Evolutionary conservation across 306 rosid genomes (phyloP).

Genomic region (Cercis canadensis): DNA sequence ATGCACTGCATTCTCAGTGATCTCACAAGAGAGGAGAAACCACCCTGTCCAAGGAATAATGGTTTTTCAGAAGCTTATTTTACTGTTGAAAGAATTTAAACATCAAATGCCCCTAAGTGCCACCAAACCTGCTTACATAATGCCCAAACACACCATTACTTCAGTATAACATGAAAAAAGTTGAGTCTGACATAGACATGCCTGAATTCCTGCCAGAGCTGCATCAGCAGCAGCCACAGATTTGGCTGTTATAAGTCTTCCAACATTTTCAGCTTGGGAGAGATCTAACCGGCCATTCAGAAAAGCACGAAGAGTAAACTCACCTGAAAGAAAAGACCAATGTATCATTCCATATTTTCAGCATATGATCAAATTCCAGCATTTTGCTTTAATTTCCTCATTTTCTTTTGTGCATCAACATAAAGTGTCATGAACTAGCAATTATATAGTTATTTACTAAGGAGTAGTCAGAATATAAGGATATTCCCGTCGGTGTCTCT

Average conservation of each 20-base stretch:
- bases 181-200: slow-evolving; percentile 37
- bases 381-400: no score
- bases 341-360: background rate
- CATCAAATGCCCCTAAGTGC: background rate
- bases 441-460: background rate
- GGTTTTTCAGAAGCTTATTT: slow-evolving; percentile 20
- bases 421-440: no score
- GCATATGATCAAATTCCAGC: no score
- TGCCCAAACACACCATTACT: background rate
- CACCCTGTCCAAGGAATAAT: slow-evolving; percentile 67
- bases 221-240: slow-evolving; percentile 93
- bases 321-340: slow-evolving; percentile 60
- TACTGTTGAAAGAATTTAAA: slow-evolving; percentile 11
- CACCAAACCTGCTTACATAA: slow-evolving; percentile 22
- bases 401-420: no score
- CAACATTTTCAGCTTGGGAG: slow-evolving; percentile 92
- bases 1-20: slow-evolving; percentile 76
- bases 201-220: slow-evolving; percentile 95
- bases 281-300: slow-evolving; percentile 94
- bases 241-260: slow-evolving; percentile 66
- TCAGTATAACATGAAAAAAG: background rate
- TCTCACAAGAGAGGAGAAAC: slow-evolving; percentile 83
- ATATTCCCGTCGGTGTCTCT: background rate
- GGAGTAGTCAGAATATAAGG: background rate
- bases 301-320: slow-evolving; percentile 95